Evolutionary conservation across 805 yeast species (phyloP).

Genomic region (Sugiyamaella chiloensis): DNA sequence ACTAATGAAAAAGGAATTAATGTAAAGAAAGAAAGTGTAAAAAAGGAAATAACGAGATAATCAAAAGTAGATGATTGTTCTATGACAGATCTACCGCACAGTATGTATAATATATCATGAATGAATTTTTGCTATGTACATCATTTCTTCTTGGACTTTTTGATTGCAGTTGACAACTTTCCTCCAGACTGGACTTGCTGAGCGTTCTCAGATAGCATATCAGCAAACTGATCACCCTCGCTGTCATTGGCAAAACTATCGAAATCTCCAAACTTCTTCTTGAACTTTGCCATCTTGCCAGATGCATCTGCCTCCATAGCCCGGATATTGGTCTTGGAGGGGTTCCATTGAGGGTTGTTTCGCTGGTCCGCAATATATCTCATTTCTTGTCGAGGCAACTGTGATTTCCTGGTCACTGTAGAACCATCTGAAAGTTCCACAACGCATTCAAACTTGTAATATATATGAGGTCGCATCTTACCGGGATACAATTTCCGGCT

Average conservation of each 20-base stretch:
- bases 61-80: not conserved
- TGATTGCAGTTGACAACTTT: conserved; percentile 45
- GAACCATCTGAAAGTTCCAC: conserved; percentile 96
- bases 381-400: conserved; percentile 82
- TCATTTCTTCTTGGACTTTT: conserved; percentile 36
- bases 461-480: conserved; percentile 89
- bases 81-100: not conserved
- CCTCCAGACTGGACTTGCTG: conserved; percentile 58
- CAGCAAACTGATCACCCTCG: conserved; percentile 50
- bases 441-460: conserved; percentile 79
- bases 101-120: conserved; percentile 5
- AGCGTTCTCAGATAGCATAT: conserved; percentile 56
- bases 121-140: not conserved
- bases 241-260: conserved; percentile 26
- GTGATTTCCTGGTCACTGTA: conserved; percentile 76
- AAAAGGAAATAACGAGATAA: no score
- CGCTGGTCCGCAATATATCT: conserved; percentile 87
- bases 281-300: conserved; percentile 55
- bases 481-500: conserved; percentile 45
- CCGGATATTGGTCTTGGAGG: conserved; percentile 71
- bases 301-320: conserved; percentile 78
- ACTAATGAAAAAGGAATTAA: no score
- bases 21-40: no score
- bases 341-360: conserved; percentile 85
- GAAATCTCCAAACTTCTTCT: conserved; percentile 30